A percentile compares a stretch with the other conserved stretches of the same genome.
Conservation (phyloP, 2,329 filamentous ascomycete species). For the Lachnellula occidentalis region DNA sequence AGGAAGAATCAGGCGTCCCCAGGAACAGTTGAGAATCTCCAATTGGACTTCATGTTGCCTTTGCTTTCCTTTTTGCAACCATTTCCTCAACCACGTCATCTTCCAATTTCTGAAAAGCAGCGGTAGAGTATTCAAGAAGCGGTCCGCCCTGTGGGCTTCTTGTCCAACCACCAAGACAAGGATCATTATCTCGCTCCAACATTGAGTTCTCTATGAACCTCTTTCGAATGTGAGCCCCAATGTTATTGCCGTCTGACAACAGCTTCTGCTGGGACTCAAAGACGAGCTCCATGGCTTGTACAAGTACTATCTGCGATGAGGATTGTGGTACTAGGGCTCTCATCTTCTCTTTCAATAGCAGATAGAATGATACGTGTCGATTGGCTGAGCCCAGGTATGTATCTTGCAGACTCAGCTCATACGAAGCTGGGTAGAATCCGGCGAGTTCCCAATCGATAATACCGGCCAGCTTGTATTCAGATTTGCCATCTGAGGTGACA, state of each 20-base stretch:
- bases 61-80: constrained; percentile 1
- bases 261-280: constrained; percentile 17
- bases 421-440: constrained; percentile 22
- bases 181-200: constrained; percentile 1
- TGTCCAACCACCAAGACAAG: constrained; percentile 11
- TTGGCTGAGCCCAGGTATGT: constrained; percentile 14
- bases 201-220: constrained; percentile 8
- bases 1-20: too few species aligned
- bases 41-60: too few species aligned
- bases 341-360: constrained; percentile 5
- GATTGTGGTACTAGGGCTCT: constrained; percentile 3
- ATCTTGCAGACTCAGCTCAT: constrained; percentile 20
- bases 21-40: too few species aligned
- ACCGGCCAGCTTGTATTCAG: constrained; percentile 15
- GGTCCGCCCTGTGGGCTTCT: constrained; percentile 10
- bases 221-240: constrained; percentile 18
- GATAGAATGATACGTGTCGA: constrained; percentile 18
- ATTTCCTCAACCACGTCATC: constrained; percentile 9
- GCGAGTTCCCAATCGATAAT: constrained; percentile 23
- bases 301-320: constrained; percentile 16
- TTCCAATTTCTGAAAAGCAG: constrained; percentile 7
- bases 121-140: constrained; percentile 7
- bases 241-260: constrained; percentile 10
- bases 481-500: constrained; percentile 7
- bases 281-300: constrained; percentile 16